Base-by-base conservation (phyloP, 2,329 filamentous ascomycete genomes). In the Incumbomyces lentus region DNA sequence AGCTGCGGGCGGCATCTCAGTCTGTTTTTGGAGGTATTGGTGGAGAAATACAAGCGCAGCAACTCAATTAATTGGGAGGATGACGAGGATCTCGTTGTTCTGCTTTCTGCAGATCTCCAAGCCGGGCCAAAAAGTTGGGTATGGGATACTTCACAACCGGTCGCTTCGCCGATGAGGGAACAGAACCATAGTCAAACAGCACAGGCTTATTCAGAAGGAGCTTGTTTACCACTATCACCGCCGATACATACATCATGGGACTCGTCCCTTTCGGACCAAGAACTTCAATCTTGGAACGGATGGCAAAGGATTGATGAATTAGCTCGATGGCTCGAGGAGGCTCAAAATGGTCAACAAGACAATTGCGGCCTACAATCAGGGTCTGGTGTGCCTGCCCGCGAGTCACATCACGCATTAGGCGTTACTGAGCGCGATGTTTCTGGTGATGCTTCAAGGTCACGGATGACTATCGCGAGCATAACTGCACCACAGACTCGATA, bases 61-160 rank as follows among this genome's bases (percentile, higher is more conserved):
- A 63, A 64, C 1, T 54, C 61, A 1, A 58, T 57, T 2, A 62
- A 62, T 26, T 59, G 77, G 1, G 75, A 79, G 38, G 71, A 73
- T 2, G 89, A 98, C 58, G 89, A 96, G 60, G 90, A 95, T 61
- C 75, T 96, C 55, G 68, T 96, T 22, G 86, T 82, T 0, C 95
- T 95, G 58, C 79, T 85, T 1, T 90, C 85, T 26, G 85, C 82
- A 0, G 92, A 96, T 64, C 72, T 93, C 58, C 90, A 96, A 64
- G 84, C 82, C 1, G 79, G 76, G n/a, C 72, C 75, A 0, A 56
- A 56, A 36, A 81, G 82, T 11, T 96, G 90, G 90, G 76, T 89
- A 3, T 95, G 89, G 90, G 67, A 76, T 58, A 73, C 76, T 26
- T 73, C 73, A 31, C 81, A 83, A 56, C 70, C 62, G 2, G 51